Conservation (phyloP, 805 yeast genomes). For the Limtongia smithiae region DNA sequence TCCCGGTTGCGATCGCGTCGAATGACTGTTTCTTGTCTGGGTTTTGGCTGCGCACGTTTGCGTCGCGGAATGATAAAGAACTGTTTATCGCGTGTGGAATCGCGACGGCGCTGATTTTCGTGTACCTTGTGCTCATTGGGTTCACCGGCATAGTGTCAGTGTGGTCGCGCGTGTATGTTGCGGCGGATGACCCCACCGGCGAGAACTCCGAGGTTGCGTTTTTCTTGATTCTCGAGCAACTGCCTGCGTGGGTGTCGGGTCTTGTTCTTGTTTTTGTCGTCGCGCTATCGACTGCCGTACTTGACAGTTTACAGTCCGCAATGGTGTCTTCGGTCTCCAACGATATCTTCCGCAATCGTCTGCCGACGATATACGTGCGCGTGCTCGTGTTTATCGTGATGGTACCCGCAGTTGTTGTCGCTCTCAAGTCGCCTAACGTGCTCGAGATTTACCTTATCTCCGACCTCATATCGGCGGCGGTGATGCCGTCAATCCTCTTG, state of each 20-base stretch:
- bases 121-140: conserved; percentile 69
- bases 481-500: conserved; percentile 76
- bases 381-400: conserved; percentile 67
- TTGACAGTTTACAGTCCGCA: conserved; percentile 86
- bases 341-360: conserved; percentile 80
- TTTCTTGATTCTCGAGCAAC: conserved; percentile 60
- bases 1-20: conserved; percentile 81
- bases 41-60: conserved; percentile 92
- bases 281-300: conserved; percentile 77
- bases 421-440: conserved; percentile 76
- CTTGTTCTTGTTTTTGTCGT: conserved; percentile 72
- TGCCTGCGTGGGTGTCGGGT: conserved; percentile 86
- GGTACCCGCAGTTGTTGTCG: conserved; percentile 85
- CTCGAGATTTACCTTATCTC: conserved; percentile 86
- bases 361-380: conserved; percentile 64
- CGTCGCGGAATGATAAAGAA: conserved; percentile 74
- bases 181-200: conserved; percentile 46
- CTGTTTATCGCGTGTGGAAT: conserved; percentile 69
- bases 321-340: conserved; percentile 84
- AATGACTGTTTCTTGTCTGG: conserved; percentile 89
- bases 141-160: conserved; percentile 83
- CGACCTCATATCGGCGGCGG: conserved; percentile 81
- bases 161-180: conserved; percentile 70
- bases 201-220: conserved; percentile 62
- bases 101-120: conserved; percentile 64